Conservation (phyloP, 495 filamentous ascomycete genomes). For the Lophiotrema nucula region DNA sequence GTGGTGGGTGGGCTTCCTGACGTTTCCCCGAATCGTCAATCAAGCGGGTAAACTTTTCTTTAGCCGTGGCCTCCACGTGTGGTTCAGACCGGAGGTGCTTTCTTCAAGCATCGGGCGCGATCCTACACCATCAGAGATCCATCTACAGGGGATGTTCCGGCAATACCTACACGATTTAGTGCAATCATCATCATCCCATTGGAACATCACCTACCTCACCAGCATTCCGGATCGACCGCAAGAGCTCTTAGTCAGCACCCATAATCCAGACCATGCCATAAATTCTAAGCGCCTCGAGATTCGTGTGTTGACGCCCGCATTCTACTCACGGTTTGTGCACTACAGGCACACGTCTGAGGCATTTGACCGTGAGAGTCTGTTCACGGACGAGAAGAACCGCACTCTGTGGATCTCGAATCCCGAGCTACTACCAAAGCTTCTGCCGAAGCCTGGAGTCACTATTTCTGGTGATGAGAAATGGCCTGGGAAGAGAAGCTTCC, state of each 20-base stretch:
- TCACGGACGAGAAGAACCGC: conserved; percentile 45
- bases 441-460: conserved; percentile 1
- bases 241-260: neutral
- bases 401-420: conserved; percentile 54
- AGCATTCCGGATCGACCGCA: conserved; percentile 38
- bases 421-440: conserved; percentile 41
- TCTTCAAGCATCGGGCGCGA: conserved; percentile 50
- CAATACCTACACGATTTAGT: conserved; percentile 52
- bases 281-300: conserved; percentile 45
- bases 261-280: neutral
- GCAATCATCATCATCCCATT: conserved; percentile 38
- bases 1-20: conserved; percentile 63
- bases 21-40: conserved; percentile 60
- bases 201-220: conserved; percentile 53
- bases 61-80: conserved; percentile 53
- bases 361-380: conserved; percentile 48
- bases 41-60: conserved; percentile 58
- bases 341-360: conserved; percentile 53
- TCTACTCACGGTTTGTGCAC: conserved; percentile 59
- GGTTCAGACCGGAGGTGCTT: conserved; percentile 57
- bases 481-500: neutral
- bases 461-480: neutral
- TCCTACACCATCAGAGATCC: conserved; percentile 46
- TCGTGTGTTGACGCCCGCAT: conserved; percentile 56
- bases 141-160: conserved; percentile 50